Base-by-base conservation (phyloP, 176 grass and related monocot species). In the Chloris gayana region DNA sequence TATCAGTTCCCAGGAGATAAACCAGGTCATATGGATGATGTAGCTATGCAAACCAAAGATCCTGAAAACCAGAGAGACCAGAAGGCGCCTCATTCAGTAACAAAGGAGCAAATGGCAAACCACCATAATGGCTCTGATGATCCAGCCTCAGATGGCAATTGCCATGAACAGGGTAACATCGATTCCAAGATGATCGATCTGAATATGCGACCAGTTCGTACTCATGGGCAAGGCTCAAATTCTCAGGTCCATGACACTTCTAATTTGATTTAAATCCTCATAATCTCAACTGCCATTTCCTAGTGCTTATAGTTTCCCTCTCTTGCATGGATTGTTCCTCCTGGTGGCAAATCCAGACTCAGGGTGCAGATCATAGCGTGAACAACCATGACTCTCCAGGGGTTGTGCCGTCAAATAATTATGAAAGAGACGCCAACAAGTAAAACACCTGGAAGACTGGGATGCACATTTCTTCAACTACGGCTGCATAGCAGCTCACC, bases 151-250 rank as follows among this genome's bases (percentile, higher is more conserved):
- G 49, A 91, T 82, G 86, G 74, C 59, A 91, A 84, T 68, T 72
- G 77, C 15, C 73, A 91, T 35, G 81, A 67, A 57, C 86, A 91
- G 81, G 86, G 77, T 44, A 89, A 91, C 84, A 88, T 84, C 60
- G 87, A 95, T 85, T 93, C 96, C 0, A 89, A 99, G 85, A 99
- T 95, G 96, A 91, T 99, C 8, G 96, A 99, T 86, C 87, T 99
- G 39, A 99, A 99, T 75, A 89, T 91, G 72, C 85, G 80, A 42
- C 96, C 96, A 19, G 72, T 64, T 67, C 92, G 90, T 74, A 89
- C 77, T 64, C 57, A 82, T 30, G 86, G 92, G 13, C 92, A 99
- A 76, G 78, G 86, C 64, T 95, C 92, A 15, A 99, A 89, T 82
- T 93, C 86, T 35, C 92, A 99, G 92, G 96, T 98, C 18, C 75